Evolutionary conservation across 768 basidiomycete genomes (phyloP), one percentile per base, ranked within the genome.

Genomic region (Rhizopogon roseolus): DNA sequence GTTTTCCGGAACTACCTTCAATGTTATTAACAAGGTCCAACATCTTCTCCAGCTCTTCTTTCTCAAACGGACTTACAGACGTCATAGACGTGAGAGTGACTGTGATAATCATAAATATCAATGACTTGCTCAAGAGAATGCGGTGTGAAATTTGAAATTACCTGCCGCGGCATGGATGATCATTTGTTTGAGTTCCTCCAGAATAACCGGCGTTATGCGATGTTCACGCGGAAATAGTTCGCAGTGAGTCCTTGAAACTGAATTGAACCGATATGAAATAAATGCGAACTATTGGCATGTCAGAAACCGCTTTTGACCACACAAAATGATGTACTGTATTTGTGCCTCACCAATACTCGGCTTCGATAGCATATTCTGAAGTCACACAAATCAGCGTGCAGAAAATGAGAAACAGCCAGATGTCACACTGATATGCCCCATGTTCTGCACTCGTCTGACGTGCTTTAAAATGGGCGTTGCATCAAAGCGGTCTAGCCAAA

Each of bases 401-500:
- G 49, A 28, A 50, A 4, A 34, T 19, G n/a, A 1, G 32, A 37
- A n/a, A 44, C 4, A 49, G 7, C 27, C 22, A 41, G 1, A 37
- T 29, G 22, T 44, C 3, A 62, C 52, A 80, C 81, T 65, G 14
- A 80, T 58, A 60, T 77, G 76, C 6, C 66, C 62, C 22, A 68
- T 59, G 2, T 67, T 64, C 11, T 65, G 68, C 1, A 73, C 67
- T 5, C 77, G 78, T 36, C 67, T 64, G 27, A 74, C 62, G 28
- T 76, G 66, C 13, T 37, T 10, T 63, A 63, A 73, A 11, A 78
- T 57, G 28, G 61, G 27, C 1, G 52, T 52, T 3, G 74, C 65
- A 2, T 72, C 58, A 25, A 71, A 73, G 0, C 67, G 54, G 40
- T 80, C 73, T 27, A 80, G 52, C 70, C 76, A 84, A 52, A 81